Base-by-base conservation (phyloP, 805 yeast genomes). In the Monosporozyma siamensis region DNA sequence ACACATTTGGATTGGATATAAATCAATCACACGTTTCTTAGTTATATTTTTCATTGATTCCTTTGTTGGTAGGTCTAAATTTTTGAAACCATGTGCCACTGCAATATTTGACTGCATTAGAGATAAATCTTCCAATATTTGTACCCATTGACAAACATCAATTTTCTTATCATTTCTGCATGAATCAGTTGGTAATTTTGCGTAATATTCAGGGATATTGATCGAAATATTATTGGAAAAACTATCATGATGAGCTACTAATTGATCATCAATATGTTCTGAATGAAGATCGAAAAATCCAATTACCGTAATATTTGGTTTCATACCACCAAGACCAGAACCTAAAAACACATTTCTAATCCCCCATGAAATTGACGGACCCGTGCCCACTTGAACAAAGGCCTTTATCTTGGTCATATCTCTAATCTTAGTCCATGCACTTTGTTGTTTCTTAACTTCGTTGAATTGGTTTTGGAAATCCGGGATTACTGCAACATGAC, bases 251-350 rank as follows among this genome's bases (percentile, higher is more conserved):
- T 39, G 24, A 1, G 52, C 43, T 10, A 18, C 22, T 7, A 43
- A 21, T 12, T 36, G 34, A 18, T 18, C 22, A 24, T 22, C 25
- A 9, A 23, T 17, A n/a, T 34, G 38, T 45, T 62, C 64, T 26
- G 58, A 61, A 6, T 60, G 63, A 46, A 81, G 68, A 56, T 90
- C 95, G 52, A 81, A 85, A 55, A 88, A 88, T 0, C 97, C 97
- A 25, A 92, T 47, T 0, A 92, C 94, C 0, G 96, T 86, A 41
- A 92, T 89, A 57, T 92, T 92, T 2, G 98, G 98, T 54, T 77
- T 82, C 98, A 92, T 92, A 10, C 96, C 97, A 6, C 99, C 99
- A n/a, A 92, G 68, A 0, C 99, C 99, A 3, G 95, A 83, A 0
- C 97, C 97, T 46, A 90, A 61, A 45, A 77, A 88, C 8, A 92